These are phyloP conservation scores for Hericium coralloides DNA, from an alignment of 768 basidiomycete genomes.

Conservation along the genomic window DNA sequence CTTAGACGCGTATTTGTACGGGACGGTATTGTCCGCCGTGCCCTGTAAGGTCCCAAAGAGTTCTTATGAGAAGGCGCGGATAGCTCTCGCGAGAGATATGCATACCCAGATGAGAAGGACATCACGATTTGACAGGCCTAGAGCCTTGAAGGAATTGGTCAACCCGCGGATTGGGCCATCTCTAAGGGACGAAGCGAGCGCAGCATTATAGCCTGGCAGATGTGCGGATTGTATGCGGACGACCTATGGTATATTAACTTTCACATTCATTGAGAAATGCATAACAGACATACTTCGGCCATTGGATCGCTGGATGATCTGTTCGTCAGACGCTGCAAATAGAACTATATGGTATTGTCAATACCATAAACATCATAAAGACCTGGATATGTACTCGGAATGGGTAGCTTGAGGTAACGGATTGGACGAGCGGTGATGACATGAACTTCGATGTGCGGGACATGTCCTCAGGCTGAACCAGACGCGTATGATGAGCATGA, in stretches of 20 bases:
- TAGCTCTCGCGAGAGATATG: slow-evolving; percentile 1
- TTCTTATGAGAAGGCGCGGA: not conserved
- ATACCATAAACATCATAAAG: not conserved
- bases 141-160: slow-evolving; percentile 39
- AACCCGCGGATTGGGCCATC: slow-evolving; percentile 66
- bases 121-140: slow-evolving; percentile 36
- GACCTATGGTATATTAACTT: slow-evolving; percentile 32
- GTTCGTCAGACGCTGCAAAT: slow-evolving; percentile 24
- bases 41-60: slow-evolving; percentile 28
- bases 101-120: slow-evolving; percentile 61
- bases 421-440: slow-evolving; percentile 68
- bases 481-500: not conserved
- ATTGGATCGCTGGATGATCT: slow-evolving; percentile 21
- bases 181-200: slow-evolving; percentile 67
- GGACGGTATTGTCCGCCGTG: slow-evolving; percentile 49
- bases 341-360: slow-evolving; percentile 17
- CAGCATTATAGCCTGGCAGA: slow-evolving; percentile 64
- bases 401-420: slow-evolving; percentile 50
- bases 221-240: slow-evolving; percentile 74
- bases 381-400: slow-evolving; percentile 40
- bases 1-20: slow-evolving; percentile 40
- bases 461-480: slow-evolving; percentile 46
- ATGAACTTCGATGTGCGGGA: slow-evolving; percentile 71
- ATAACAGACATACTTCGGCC: slow-evolving; percentile 15
- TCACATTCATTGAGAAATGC: not conserved